Evolutionary conservation across 441 rosid species (phyloP), one percentile per base, ranked within the genome.

Genomic region (Kokia cookei): DNA sequence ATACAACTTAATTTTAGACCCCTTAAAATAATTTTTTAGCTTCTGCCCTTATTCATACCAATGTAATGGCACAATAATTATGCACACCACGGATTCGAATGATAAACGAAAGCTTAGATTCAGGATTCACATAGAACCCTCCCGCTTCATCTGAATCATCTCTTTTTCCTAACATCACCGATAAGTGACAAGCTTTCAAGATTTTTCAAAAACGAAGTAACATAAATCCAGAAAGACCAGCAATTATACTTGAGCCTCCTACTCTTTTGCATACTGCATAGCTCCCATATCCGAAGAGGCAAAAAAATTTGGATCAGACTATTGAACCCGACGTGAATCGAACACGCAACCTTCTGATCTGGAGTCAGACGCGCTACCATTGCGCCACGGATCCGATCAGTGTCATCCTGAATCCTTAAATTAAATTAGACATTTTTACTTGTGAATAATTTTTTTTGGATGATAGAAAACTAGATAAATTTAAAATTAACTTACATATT

Each of bases 341-440:
- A 91, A 89, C 95, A 87, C 94, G 94, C 94, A 93, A 90, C 97
- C 97, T 96, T 96, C 93, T 90, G 96, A 93, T 88, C 94, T 87
- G 94, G 97, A 93, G 98, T 92, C 97, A 88, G 94, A 91, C 96
- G 92, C 97, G 97, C 97, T 89, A 91, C 97, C 94, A 88, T 91
- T 91, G 94, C 94, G 92, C 98, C 96, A 90, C 96, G 90, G 90
- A 90, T 90, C 94, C 97, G 91, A 90, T 19, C 22, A 19, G 22
- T 19, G 22, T 19, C 22, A 19, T 19, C 22, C 22, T 19, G 22
- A 19, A 19, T 19, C 22, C 22, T 19, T 19, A 19, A 19, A 19
- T 19, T 19, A 0, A 42, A 14, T 84, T 88, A 96, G 88, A 90
- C 22, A 19, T 19, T 19, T 19, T 19, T 19, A 19, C 22, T 19